Base-by-base conservation (phyloP, 2,329 filamentous ascomycete species). In the Aspergillus costaricaensis region DNA sequence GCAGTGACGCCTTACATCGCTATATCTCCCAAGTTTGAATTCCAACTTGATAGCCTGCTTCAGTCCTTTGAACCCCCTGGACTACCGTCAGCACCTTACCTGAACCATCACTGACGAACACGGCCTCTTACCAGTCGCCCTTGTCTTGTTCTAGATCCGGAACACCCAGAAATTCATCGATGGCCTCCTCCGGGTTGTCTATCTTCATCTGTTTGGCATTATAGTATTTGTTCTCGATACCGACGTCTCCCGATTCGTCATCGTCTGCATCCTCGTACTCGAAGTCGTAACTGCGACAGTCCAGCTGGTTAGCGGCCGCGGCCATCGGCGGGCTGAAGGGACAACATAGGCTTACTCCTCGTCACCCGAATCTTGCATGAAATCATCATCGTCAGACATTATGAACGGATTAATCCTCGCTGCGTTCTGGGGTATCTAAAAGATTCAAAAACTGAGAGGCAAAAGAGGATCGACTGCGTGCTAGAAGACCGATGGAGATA, bases 201-300 rank as follows among this genome's bases (percentile, higher is more conserved):
- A 83, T 83, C 82, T 98, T 99, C 74, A 96, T 88, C 80, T 98
- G 94, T 80, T 99, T 99, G 47, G 95, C 95, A 79, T 97, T 98
- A 84, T 98, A 99, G 82, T 99, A 99, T 80, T 96, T 97, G 82
- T 99, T 99, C 77, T 99, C 95, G 75, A 98, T 96, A 68, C 94
- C 92, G 70, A 97, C 91, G 75, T 97, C 92, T 60, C 89, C 92
- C 32, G 86, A 87, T 60, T 96, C 89, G 47, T 96, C 91, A 52
- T 95, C 92, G 59, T 96, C 92, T 66, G 92, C 92, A 69, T 92
- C 95, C 75, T 97, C 94, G 78, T 97, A 98, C 73, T 98, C 94
- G 76, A 98, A 98, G 79, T 98, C 95, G 74, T 97, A 92, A 71
- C 89, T 91, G 59, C 38, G 15, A 43, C 32, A 39, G 58, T 27